Evolutionary conservation across 164 flowering plant genomes (phyloP).

Genomic region (Sextonia rubra): DNA sequence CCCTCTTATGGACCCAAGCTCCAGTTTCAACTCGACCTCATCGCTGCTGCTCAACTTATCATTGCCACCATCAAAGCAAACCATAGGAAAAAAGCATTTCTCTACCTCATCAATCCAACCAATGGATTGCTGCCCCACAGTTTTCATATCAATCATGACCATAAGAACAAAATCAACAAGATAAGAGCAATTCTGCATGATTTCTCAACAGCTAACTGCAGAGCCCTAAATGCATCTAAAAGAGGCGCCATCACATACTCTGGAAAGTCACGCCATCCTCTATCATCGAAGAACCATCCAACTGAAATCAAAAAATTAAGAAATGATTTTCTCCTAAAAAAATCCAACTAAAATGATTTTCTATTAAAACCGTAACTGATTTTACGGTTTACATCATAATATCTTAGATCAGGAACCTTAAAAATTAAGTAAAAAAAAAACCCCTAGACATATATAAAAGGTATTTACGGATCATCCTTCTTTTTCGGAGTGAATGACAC

Average conservation of each 20-base stretch:
- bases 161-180: constrained; percentile 17
- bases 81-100: constrained; percentile 9
- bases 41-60: background rate
- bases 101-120: constrained; percentile 24
- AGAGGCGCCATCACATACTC: background rate
- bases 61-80: background rate
- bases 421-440: too few relatives aligned
- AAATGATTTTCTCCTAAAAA: too few relatives aligned
- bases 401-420: too few relatives aligned
- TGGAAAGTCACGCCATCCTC: constrained; percentile 20
- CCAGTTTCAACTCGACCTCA: constrained; percentile 9
- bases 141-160: constrained; percentile 11
- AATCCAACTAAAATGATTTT: background rate
- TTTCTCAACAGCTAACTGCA: constrained; percentile 11
- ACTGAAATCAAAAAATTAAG: too few relatives aligned
- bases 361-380: background rate
- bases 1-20: too few relatives aligned
- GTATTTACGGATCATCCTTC: too few relatives aligned
- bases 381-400: too few relatives aligned
- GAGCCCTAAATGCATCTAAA: constrained; percentile 7
- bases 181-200: background rate
- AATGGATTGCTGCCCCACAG: constrained; percentile 10
- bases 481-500: too few relatives aligned
- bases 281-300: constrained; percentile 1
- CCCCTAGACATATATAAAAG: too few relatives aligned